Evolutionary conservation across 2,329 filamentous ascomycete species (phyloP), one percentile per base, ranked within the genome.

Genomic region (Tolypocladium capitatum): DNA sequence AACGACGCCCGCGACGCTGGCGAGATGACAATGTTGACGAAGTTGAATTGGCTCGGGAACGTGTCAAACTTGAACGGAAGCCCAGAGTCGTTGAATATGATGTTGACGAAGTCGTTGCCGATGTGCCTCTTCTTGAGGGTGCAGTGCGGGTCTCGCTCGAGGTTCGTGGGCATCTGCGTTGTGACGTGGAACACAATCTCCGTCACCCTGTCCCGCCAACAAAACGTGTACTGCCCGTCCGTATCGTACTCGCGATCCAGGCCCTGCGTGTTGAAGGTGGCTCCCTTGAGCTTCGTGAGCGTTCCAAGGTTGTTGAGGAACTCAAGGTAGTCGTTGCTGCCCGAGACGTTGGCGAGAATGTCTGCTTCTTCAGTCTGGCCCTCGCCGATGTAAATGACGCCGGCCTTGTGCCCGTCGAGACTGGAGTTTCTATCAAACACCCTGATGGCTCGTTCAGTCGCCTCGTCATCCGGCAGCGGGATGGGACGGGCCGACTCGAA

Each of bases 1-100:
- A 90, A 91, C 2, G 83, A 84, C 3, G 81, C 81, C 36, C 83
- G 76, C 5, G 88, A 90, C 52, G 90, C 86, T 0, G 92, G 92
- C 2, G 86, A 87, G 59, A 98, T 91, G 56, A 97, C 84, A 58
- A 98, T 97, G 62, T 96, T 89, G 61, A 98, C 89, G 60, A 86
- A 95, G 61, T 96, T 97, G 72, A 98, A 95, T 49, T 91, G 85
- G 0, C 89, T 94, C 0, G 88, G 88, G 57, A 98, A 94, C 0
- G 87, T 95, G 61, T 95, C 80, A 61, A 95, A 94, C 47, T 78
- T 76, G 69, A 95, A 97, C 0, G 86, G 84, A 43, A 83, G 65
- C n/a, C 92, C 91, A 2, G 90, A 96, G 59, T 94, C 88, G 63
- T 98, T 98, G 74, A 94, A 98, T 49, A 98, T 84, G 56, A 98